Evolutionary conservation across 768 basidiomycete species (phyloP), one percentile per base, ranked within the genome.

Genomic region (Agaricus subrufescens): DNA sequence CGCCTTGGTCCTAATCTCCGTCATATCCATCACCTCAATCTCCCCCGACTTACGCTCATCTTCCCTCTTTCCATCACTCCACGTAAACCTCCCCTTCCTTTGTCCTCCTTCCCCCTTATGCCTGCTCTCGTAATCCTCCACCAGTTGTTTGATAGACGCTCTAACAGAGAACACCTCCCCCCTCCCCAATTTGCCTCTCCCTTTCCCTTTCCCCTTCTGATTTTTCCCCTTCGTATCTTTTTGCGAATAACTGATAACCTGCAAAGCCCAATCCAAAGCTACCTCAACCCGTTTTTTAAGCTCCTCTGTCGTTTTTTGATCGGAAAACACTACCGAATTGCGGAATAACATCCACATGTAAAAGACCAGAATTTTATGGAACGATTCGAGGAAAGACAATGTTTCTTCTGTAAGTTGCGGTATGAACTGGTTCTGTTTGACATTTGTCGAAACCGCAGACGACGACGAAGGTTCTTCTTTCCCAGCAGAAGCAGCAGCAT

Each of bases 401-500:
- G 34, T 34, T 6, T 7, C 7, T 2, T 6, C 1, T 34, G 34
- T 34, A 11, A 34, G 7, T 34, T 34, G 8, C 8, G 34, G 34
- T 34, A 34, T 6, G 34, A 34, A 34, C 19, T 19, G 19, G 19
- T 19, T 19, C 19, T 34, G 34, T 7, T 34, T 34, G 34, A 34
- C 34, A 11, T 7, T 34, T 34, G 31, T 31, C 31, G 31, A 31
- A 31, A 31, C 5, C 31, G 31, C 4, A 31, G 31, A 31, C 31
- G 9, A 9, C 4, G 31, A 31, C 9, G 31, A 31, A 31, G 31
- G 9, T 31, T 25, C 15, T 26, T 54, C 45, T 23, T 34, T 34
- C 30, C 46, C 52, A 25, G 79, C 69, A 67, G 89, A 98, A 7
- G 84, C 75, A 51, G 91, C 74, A 0, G 82, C 76, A 56, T 82